Base-by-base conservation (phyloP, 257 asterid genomes). In the Solanum tacnaense region DNA sequence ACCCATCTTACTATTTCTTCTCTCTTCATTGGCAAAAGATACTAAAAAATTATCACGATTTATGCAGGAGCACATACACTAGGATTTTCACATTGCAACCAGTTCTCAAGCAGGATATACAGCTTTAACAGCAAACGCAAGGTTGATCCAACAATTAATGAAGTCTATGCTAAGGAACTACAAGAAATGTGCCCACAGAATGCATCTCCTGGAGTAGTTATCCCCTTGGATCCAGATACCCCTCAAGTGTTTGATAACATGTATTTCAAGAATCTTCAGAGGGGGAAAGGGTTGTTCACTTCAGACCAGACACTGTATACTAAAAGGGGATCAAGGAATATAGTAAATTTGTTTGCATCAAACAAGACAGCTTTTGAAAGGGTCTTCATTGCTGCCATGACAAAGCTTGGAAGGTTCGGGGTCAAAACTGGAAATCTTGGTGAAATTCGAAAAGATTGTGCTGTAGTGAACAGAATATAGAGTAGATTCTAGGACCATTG, bases 41-140 rank as follows among this genome's bases (percentile, higher is more conserved):
- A 11, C 18, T 0, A 60, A 0, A 60, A 60, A 23, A 8, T 21
- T 62, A 79, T 84, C 29, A 1, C 2, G 7, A 13, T 44, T 81
- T 46, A 60, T 29, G 34, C 84, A 95, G 98, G 98, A 70, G 98
- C 98, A 4, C 98, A 96, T 86, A 91, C 99, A 15, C 81, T 96
- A 27, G 98, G 98, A 9, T 94, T 94, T 90, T 92, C 98, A 0
- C 99, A 96, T 87, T 95, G 98, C 92, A 76, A 84, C 88, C 92
- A 94, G 8, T 92, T 96, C 92, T 87, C 98, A 7, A 92, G 91
- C 38, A 93, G 99, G 11, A 83, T 96, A 10, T 93, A 93, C 92
- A 94, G 89, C 82, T 95, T 94, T 90, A 93, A 89, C 88, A 92
- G 92, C 0, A 29, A 38, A 8, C 90, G 36, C 67, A 87, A 91